These are phyloP conservation scores for Ramaria rubella DNA, from an alignment of 768 basidiomycete species.

Conservation along the genomic window DNA sequence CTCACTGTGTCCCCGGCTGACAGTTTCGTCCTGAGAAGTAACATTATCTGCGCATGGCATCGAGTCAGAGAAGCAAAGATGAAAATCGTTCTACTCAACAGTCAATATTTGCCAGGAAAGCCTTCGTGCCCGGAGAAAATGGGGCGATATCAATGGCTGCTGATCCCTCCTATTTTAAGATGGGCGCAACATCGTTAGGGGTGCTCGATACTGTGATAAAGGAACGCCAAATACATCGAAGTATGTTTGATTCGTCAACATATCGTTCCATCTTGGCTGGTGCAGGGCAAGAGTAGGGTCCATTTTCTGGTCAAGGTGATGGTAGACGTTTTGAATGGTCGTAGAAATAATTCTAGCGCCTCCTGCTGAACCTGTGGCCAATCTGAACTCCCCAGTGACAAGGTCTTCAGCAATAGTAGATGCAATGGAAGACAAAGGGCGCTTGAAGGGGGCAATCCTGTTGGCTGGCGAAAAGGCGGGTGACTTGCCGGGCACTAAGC, in stretches of 20 bases:
- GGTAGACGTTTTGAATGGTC: conserved; percentile 31
- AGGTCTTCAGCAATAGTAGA: conserved; percentile 33
- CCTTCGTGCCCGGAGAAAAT: conserved; percentile 15
- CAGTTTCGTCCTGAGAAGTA: not conserved
- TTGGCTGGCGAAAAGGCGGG: conserved; percentile 31
- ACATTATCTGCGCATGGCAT: not conserved
- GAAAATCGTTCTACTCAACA: not conserved
- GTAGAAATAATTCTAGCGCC: conserved; percentile 32
- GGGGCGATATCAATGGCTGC: conserved; percentile 13
- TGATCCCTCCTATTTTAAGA: not conserved
- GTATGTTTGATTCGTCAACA: conserved; percentile 17
- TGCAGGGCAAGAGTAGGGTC: conserved; percentile 14
- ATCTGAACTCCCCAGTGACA: conserved; percentile 26
- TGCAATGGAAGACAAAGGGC: conserved; percentile 28
- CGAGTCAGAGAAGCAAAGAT: not conserved
- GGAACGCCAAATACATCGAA: conserved; percentile 16
- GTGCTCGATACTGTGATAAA: not conserved
- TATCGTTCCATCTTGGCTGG: conserved; percentile 24
- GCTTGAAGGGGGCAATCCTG: conserved; percentile 29
- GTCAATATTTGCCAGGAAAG: conserved; percentile 14
- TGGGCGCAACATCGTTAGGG: not conserved
- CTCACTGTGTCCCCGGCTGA: not conserved
- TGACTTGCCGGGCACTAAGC: conserved; percentile 15
- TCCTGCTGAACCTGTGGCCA: conserved; percentile 35
- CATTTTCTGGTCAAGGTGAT: conserved; percentile 29